Percentiles rank a stretch among this genome's conserved stretches.
These are phyloP conservation scores for Shiraia sp. DNA, from an alignment of 2,329 filamentous ascomycete genomes.

Conservation along the genomic window DNA sequence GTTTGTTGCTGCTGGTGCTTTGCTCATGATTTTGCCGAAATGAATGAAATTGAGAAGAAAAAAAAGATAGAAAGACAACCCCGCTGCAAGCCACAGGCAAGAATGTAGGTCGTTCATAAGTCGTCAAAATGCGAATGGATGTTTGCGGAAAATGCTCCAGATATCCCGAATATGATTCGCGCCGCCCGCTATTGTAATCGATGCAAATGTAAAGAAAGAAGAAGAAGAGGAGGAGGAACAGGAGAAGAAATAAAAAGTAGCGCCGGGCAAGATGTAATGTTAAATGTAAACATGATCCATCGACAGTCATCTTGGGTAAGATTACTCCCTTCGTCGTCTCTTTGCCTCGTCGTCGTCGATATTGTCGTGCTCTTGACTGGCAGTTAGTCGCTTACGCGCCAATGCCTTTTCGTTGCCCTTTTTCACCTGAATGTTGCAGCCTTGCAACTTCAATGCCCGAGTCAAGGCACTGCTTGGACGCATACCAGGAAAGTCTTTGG, in stretches of 20 bases:
- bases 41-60: constrained; percentile 7
- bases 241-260: neutral
- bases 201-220: constrained; percentile 12
- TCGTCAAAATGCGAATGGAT: constrained; percentile 42
- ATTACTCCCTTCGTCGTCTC: constrained; percentile 42
- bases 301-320: too few relatives aligned
- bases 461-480: constrained; percentile 74
- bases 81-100: constrained; percentile 12
- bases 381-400: constrained; percentile 46
- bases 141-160: constrained; percentile 38
- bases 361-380: constrained; percentile 48
- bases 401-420: constrained; percentile 73
- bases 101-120: constrained; percentile 29
- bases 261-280: neutral
- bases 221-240: neutral
- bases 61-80: constrained; percentile 7
- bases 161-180: constrained; percentile 32
- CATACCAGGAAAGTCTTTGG: constrained; percentile 88
- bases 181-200: constrained; percentile 28
- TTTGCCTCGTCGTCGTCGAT: constrained; percentile 44
- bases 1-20: too few relatives aligned
- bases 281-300: too few relatives aligned
- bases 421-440: constrained; percentile 82
- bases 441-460: constrained; percentile 75
- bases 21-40: constrained; percentile 1